Percentiles rank a stretch among this genome's conserved stretches.
These are phyloP conservation scores for Solidago caesia DNA, from an alignment of 129 eudicot genomes.

Conservation along the genomic window DNA sequence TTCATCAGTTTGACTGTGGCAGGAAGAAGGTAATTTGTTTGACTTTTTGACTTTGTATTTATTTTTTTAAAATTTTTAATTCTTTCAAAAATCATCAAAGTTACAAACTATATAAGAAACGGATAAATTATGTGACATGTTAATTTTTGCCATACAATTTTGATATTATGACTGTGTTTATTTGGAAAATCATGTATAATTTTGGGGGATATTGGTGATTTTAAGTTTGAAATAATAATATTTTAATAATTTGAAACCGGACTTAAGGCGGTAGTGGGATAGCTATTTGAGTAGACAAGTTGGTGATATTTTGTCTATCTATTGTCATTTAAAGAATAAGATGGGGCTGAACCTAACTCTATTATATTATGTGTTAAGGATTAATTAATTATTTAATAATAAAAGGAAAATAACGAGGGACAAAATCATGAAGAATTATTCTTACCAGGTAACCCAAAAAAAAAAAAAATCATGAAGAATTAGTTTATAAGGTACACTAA, in stretches of 20 bases:
- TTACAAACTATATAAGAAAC: no score
- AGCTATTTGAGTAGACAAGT: slow-evolving; percentile 15
- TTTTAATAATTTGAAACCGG: not conserved
- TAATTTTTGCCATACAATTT: no score
- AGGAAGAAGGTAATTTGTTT: slow-evolving; percentile 53
- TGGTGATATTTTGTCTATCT: slow-evolving; percentile 19
- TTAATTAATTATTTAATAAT: not conserved
- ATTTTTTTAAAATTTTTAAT: not conserved
- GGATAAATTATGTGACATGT: no score
- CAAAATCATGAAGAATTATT: slow-evolving; percentile 14
- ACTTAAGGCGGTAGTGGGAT: slow-evolving; percentile 2
- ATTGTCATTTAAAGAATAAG: not conserved
- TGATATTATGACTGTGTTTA: no score
- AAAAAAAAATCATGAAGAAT: slow-evolving; percentile 15
- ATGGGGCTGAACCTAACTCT: slow-evolving; percentile 15
- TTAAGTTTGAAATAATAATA: slow-evolving; percentile 19
- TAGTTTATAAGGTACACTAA: slow-evolving; percentile 7
- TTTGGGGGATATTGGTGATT: not conserved
- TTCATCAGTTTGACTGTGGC: slow-evolving; percentile 60
- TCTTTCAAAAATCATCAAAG: not conserved
- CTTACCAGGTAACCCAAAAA: no score
- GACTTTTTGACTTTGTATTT: slow-evolving; percentile 9
- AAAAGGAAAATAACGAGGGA: not conserved
- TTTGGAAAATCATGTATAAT: no score
- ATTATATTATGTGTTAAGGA: not conserved